A percentile compares a stretch with the other conserved stretches of the same genome.
Evolutionary conservation across 2,329 filamentous ascomycete genomes (phyloP).

Genomic region (Sporothrix luriei): DNA sequence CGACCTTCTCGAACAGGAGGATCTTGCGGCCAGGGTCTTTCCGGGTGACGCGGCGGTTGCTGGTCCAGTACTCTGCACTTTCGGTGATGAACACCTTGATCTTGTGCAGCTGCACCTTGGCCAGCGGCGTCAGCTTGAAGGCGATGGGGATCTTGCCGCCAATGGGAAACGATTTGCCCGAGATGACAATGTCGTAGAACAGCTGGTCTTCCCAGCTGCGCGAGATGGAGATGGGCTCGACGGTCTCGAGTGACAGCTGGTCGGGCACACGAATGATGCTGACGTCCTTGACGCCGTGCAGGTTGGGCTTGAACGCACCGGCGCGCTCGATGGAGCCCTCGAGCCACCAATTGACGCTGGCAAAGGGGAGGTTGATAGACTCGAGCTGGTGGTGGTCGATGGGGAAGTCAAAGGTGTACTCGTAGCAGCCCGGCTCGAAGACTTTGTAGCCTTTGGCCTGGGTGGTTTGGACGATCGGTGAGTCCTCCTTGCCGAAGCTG

Average conservation of each 20-base stretch:
- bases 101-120: conserved; percentile 90
- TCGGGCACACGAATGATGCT: conserved; percentile 81
- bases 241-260: conserved; percentile 84
- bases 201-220: conserved; percentile 93
- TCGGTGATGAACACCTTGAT: conserved; percentile 91
- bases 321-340: conserved; percentile 83
- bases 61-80: conserved; percentile 87
- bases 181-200: conserved; percentile 95
- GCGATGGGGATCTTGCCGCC: conserved; percentile 87
- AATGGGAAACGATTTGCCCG: conserved; percentile 90
- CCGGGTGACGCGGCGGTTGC: conserved; percentile 79
- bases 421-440: conserved; percentile 72
- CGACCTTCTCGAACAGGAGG: conserved; percentile 82
- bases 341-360: conserved; percentile 83
- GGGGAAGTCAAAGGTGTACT: conserved; percentile 79
- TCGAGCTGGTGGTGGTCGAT: conserved; percentile 88
- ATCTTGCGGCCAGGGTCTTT: conserved; percentile 84
- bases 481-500: conserved; percentile 81
- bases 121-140: conserved; percentile 88
- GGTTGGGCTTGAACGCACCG: conserved; percentile 85
- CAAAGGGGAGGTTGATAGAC: conserved; percentile 83
- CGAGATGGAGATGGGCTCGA: conserved; percentile 91
- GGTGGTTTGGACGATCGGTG: conserved; percentile 61
- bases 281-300: conserved; percentile 80
- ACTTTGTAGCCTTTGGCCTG: conserved; percentile 77